Evolutionary conservation across 345 rosid species (phyloP).

Genomic region (Streptanthus diversifolius): DNA sequence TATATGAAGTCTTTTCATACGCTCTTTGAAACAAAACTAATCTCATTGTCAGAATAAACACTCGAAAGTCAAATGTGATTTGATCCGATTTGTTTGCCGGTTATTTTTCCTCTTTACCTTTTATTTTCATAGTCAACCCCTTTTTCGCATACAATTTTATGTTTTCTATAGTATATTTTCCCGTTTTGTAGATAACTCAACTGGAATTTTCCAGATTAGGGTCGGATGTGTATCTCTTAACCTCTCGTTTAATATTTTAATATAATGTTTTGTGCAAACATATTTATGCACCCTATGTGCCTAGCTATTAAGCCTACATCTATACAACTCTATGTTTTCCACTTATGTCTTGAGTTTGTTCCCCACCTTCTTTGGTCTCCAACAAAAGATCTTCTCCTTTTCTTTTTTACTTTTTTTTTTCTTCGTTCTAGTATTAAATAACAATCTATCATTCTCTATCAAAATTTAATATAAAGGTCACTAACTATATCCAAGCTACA

Average conservation of each 20-base stretch:
- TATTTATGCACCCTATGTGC: constrained; percentile 25
- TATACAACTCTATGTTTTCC: constrained; percentile 40
- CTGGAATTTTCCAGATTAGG: constrained; percentile 20
- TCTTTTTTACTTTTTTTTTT: background rate
- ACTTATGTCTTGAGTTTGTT: constrained; percentile 39
- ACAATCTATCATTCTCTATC: constrained; percentile 7
- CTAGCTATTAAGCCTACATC: constrained; percentile 30
- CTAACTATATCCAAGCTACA: constrained; percentile 25
- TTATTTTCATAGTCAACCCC: constrained; percentile 23
- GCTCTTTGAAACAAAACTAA: constrained; percentile 2
- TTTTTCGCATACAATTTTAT: background rate
- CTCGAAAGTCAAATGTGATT: constrained; percentile 27
- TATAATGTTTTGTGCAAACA: constrained; percentile 14
- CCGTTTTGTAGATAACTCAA: background rate
- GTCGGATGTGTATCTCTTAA: constrained; percentile 19
- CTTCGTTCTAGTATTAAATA: constrained; percentile 13
- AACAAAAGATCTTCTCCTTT: constrained; percentile 35
- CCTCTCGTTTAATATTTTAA: constrained; percentile 8
- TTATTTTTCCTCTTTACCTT: background rate
- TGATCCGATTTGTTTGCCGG: constrained; percentile 35
- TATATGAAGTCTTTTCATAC: background rate
- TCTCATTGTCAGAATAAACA: background rate
- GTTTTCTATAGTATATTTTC: background rate
- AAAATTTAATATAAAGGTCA: constrained; percentile 28
- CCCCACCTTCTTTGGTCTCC: constrained; percentile 45